Base-by-base conservation (phyloP, 1,139 yeast genomes). In the Candida tetrigidarum region DNA sequence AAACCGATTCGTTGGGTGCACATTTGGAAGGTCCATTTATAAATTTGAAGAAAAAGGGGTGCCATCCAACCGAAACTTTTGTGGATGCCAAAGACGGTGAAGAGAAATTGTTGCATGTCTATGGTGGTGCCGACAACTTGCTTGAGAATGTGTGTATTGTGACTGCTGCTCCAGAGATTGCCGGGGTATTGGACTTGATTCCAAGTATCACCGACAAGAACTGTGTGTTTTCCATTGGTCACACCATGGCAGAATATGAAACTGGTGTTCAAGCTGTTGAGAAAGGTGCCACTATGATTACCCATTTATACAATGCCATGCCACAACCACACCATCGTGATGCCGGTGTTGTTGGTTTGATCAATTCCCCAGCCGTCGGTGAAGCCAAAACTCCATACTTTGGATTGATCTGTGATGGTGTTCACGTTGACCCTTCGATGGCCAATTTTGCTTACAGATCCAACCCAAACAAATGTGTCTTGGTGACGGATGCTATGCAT, bases 231-330 rank as follows among this genome's bases (percentile, higher is more conserved):
- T 74, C 85, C 10, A 71, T 82, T 47, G 87, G 87, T 32, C 87
- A 82, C 58, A 77, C 85, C 11, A 71, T 66, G 55, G 67, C 82
- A 33, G 75, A 71, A 50, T 78, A 76, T 56, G 64, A 67, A 25
- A 76, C 77, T 15, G 82, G 79, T 9, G 54, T 74, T 16, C 64
- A 71, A 46, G 86, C 86, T 0, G 66, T 81, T 25, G 63, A 67
- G 16, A 59, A 69, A 15, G 86, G 86, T 23, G 83, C 84, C 18
- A 60, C 76, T 23, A 80, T 81, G 85, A 68, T 82, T 42, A 82
- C 87, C 5, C 87, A 82, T 56, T 69, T 82, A 49, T 82, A 78
- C 62, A 82, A 82, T 54, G 87, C 87, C 52, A 82, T 82, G 87
- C 83, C 84, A 2, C 84, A 78, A 57, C 84, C 83, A 2, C 86